A percentile compares a stretch with the other conserved stretches of the same genome.
Evolutionary conservation across 192 early-diverging fungal species (phyloP).

Genomic region (Glomus cerebriforme): DNA sequence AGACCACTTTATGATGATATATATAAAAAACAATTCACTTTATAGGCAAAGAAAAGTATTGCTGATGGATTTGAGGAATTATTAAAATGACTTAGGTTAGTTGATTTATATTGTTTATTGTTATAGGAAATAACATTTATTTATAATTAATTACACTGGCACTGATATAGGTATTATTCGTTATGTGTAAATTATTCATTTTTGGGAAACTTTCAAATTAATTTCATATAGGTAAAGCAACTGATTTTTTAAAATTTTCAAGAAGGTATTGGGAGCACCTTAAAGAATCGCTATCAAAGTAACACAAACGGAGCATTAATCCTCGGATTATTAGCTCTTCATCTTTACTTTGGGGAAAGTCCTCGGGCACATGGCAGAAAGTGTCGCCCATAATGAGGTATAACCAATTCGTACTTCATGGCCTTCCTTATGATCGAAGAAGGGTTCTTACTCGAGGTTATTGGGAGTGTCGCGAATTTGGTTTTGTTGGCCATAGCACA

Average conservation of each 20-base stretch:
- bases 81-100: background rate
- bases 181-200: too few relatives aligned
- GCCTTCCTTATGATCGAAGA: background rate
- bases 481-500: conserved; percentile 38
- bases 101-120: background rate
- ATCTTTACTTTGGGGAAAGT: conserved; percentile 37
- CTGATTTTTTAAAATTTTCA: background rate
- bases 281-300: conserved; percentile 32
- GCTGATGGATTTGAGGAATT: conserved; percentile 30
- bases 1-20: background rate
- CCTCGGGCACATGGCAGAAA: conserved; percentile 39
- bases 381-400: conserved; percentile 36
- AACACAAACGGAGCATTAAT: conserved; percentile 28
- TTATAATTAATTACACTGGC: too few relatives aligned
- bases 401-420: background rate
- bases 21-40: background rate
- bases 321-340: conserved; percentile 27
- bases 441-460: background rate
- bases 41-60: conserved; percentile 27
- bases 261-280: conserved; percentile 9
- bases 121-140: background rate
- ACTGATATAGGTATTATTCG: too few relatives aligned
- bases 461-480: conserved; percentile 1
- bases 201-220: too few relatives aligned
- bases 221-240: background rate